Conservation (phyloP, 2,329 filamentous ascomycete genomes). For the Fusarium siculi region DNA sequence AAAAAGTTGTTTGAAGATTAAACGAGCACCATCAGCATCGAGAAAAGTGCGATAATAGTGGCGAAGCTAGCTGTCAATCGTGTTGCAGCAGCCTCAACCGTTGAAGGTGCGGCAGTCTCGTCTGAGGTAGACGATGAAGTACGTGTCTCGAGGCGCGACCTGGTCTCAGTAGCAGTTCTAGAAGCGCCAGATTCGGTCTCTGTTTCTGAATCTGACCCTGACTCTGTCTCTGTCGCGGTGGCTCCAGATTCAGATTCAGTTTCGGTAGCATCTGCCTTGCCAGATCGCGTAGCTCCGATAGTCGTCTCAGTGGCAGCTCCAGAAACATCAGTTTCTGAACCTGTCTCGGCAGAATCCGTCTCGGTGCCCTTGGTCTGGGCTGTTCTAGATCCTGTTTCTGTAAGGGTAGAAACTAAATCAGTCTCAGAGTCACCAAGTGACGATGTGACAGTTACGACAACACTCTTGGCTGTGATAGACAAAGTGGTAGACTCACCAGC, state of each 20-base stretch:
- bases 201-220: not conserved
- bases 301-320: slow-evolving; percentile 14
- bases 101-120: slow-evolving; percentile 25
- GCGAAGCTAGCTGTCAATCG: slow-evolving; percentile 31
- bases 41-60: slow-evolving; percentile 33
- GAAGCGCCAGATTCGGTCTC: slow-evolving; percentile 2
- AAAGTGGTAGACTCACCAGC: slow-evolving; percentile 31
- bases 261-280: slow-evolving; percentile 2
- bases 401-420: slow-evolving; percentile 21
- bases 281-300: slow-evolving; percentile 2
- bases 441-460: slow-evolving; percentile 1
- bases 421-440: slow-evolving; percentile 13
- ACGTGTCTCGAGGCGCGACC: slow-evolving; percentile 34
- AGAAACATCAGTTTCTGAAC: slow-evolving; percentile 3
- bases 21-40: slow-evolving; percentile 35
- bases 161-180: not conserved
- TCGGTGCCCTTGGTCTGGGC: slow-evolving; percentile 4
- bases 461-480: slow-evolving; percentile 2
- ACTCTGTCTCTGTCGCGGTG: not conserved
- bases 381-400: slow-evolving; percentile 24
- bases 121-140: slow-evolving; percentile 23
- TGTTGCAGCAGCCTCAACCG: slow-evolving; percentile 34
- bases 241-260: not conserved
- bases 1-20: slow-evolving; percentile 30
- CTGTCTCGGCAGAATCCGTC: slow-evolving; percentile 3